Conservation (phyloP, 441 rosid species). For the Eruca vesicaria region DNA sequence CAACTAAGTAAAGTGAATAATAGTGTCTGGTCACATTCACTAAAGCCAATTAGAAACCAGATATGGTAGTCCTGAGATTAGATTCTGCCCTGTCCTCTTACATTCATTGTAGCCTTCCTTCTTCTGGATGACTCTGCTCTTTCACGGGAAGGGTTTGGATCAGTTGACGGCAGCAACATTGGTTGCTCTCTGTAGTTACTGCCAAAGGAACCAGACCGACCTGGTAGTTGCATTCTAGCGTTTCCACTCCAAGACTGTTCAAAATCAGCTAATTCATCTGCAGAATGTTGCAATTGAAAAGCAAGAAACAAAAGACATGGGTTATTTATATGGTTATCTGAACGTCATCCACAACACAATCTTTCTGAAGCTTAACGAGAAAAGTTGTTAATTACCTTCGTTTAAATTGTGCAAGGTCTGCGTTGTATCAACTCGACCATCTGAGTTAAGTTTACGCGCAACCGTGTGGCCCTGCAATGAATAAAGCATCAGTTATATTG, state of each 20-base stretch:
- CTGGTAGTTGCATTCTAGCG: conserved; percentile 58
- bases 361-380: not conserved
- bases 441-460: conserved; percentile 65
- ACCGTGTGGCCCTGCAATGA: conserved; percentile 69
- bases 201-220: conserved; percentile 53
- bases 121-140: conserved; percentile 26
- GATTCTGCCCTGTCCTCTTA: conserved; percentile 17
- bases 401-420: conserved; percentile 86
- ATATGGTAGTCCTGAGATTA: not conserved
- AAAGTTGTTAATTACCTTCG: conserved; percentile 46
- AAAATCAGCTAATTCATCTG: conserved; percentile 69
- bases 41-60: not conserved
- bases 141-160: conserved; percentile 10
- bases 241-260: conserved; percentile 74
- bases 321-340: not conserved
- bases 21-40: conserved; percentile 1
- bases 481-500: not conserved
- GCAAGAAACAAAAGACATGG: not conserved
- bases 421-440: conserved; percentile 72
- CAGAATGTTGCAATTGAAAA: not conserved
- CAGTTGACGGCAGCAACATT: conserved; percentile 9
- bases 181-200: conserved; percentile 36
- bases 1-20: not conserved
- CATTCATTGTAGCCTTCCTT: conserved; percentile 21
- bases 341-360: not conserved